These are phyloP conservation scores for Paspalum vaginatum DNA, from an alignment of 176 grass and related monocot genomes.

Conservation along the genomic window DNA sequence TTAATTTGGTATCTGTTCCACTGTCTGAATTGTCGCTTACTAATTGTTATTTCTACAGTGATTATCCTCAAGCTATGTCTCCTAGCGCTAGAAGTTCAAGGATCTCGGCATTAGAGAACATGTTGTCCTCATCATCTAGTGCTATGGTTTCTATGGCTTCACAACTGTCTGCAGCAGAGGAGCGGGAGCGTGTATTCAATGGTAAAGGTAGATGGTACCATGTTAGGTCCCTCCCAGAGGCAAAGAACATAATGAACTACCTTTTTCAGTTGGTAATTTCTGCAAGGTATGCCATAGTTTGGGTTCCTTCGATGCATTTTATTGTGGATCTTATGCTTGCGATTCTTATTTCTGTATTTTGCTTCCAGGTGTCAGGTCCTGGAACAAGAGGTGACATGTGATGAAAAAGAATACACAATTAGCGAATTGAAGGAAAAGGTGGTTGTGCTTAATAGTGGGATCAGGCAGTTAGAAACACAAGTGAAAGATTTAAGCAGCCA, in stretches of 20 bases:
- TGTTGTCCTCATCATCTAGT: slow-evolving; percentile 83
- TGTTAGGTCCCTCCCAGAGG: slow-evolving; percentile 78
- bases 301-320: slow-evolving; percentile 7
- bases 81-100: slow-evolving; percentile 92
- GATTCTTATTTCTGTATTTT: slow-evolving; percentile 28
- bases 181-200: slow-evolving; percentile 70
- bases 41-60: slow-evolving; percentile 35
- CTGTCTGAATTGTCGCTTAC: not conserved
- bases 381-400: slow-evolving; percentile 64
- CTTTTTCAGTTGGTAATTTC: slow-evolving; percentile 81
- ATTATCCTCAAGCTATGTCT: slow-evolving; percentile 87
- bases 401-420: slow-evolving; percentile 65
- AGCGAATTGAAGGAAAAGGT: slow-evolving; percentile 91
- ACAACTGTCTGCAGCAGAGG: slow-evolving; percentile 90
- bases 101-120: slow-evolving; percentile 94
- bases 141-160: slow-evolving; percentile 85
- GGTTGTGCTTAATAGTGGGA: slow-evolving; percentile 59
- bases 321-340: not conserved
- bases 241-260: slow-evolving; percentile 82
- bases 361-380: slow-evolving; percentile 65
- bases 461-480: slow-evolving; percentile 72
- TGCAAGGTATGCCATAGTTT: slow-evolving; percentile 63
- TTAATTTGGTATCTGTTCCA: not conserved
- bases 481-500: slow-evolving; percentile 59
- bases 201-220: slow-evolving; percentile 89